Base-by-base conservation (phyloP, 2,329 filamentous ascomycete species). In the Epichloe scottii region DNA sequence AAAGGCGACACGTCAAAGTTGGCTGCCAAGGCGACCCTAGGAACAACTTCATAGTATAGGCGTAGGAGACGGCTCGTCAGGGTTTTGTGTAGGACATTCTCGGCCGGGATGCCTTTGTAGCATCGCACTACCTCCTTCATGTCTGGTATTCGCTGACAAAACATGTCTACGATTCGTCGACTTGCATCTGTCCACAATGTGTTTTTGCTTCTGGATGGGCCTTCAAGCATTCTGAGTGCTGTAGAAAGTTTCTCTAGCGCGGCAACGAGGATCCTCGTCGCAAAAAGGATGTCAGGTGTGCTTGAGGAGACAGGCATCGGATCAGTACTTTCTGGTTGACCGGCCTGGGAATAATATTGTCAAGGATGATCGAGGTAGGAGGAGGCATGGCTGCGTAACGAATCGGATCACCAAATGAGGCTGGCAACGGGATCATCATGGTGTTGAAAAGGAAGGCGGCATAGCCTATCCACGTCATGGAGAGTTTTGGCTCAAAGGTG, bases 381-480 rank as follows among this genome's bases (percentile, higher is more conserved):
- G 93, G 91, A 33, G 93, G 90, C 14, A 83, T 71, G 23, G 82
- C 79, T 41, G 63, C 58, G 55, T 81, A 84, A 41, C 73, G 74
- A 12, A 78, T 74, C 40, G 73, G 73, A 58, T 82, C 79, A 12
- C 89, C 89, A 61, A 91, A 88, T 54, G 78, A 78, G 26, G 71
- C 63, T 2, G 90, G 90, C 2, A 95, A 72, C 1, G 84, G 81
- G 37, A 94, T 71, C 52, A 84, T 78, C 44, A 96, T 81, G 1
- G 84, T 81, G 54, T 85, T 86, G 66, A 94, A 95, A 5, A 98
- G 70, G 55, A 97, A 88, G 0, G 89, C 82, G 0, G 89, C 89
- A 63, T 94, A 95, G 41, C 91, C 90, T 58, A 97, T 87, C 93
- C 93, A 98, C 0, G 89, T 93, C 43, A 89, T 84, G 3, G 89